Conservation (phyloP, 2,329 filamentous ascomycete species). For the Bipolaris zeicola region DNA sequence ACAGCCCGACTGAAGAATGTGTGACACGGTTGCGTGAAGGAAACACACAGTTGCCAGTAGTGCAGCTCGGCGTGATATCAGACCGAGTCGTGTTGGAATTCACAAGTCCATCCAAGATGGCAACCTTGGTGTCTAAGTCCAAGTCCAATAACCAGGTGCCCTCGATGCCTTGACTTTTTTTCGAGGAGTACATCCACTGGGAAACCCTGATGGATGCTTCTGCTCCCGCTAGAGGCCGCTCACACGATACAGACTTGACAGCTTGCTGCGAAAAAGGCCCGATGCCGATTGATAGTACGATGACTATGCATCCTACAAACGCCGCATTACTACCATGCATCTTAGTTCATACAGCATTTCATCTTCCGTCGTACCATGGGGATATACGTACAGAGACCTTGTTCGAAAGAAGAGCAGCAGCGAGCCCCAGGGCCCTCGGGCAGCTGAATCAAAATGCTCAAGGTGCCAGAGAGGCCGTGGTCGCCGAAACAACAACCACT, state of each 20-base stretch:
- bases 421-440: neutral
- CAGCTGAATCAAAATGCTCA: neutral
- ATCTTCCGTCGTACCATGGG: neutral
- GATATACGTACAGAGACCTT: neutral
- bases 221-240: neutral
- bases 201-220: neutral
- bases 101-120: neutral
- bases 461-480: neutral
- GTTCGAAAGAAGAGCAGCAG: neutral
- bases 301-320: neutral
- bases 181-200: neutral
- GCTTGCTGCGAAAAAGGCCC: neutral
- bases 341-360: neutral
- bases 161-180: rapidly evolving
- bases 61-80: neutral
- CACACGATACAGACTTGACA: neutral
- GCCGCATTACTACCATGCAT: neutral
- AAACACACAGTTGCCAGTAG: neutral
- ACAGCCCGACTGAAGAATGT: neutral
- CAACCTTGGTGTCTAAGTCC: neutral
- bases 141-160: neutral
- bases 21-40: neutral
- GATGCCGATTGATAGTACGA: neutral
- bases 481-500: neutral
- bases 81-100: neutral